Conservation (phyloP, 768 basidiomycete species). For the Leucogyrophana mollusca region DNA sequence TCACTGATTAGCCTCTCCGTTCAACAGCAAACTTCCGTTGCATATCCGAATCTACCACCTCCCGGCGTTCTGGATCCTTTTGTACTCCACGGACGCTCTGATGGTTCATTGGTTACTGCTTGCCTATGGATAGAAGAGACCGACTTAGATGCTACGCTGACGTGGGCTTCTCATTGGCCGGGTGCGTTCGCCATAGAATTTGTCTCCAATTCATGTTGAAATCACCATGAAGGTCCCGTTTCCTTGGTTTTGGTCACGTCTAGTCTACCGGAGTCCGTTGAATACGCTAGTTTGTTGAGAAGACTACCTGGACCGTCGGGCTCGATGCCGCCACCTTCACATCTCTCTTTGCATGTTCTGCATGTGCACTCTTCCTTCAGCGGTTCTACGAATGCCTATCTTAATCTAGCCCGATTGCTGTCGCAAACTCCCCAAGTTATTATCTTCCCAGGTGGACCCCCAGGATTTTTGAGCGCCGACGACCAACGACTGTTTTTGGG, state of each 20-base stretch:
- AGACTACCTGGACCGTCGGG: conserved; percentile 15
- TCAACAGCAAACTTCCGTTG: conserved; percentile 34
- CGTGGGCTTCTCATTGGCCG: conserved; percentile 42
- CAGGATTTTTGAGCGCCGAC: conserved; percentile 17
- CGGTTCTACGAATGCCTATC: conserved; percentile 47
- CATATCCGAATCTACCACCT: conserved; percentile 28
- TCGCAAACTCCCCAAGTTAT: conserved; percentile 46
- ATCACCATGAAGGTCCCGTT: conserved; percentile 39
- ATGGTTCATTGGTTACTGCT: conserved; percentile 34
- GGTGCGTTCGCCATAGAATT: conserved; percentile 26
- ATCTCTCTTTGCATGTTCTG: conserved; percentile 48
- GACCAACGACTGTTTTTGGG: conserved; percentile 7
- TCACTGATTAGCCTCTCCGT: conserved; percentile 27
- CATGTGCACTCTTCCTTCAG: conserved; percentile 37
- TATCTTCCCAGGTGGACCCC: conserved; percentile 50
- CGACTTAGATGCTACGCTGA: conserved; percentile 31
- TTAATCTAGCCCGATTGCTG: conserved; percentile 65
- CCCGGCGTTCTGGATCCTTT: conserved; percentile 35
- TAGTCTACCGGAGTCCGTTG: conserved; percentile 24
- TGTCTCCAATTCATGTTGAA: too few species aligned
- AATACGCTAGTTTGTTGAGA: conserved; percentile 11
- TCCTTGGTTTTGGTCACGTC: conserved; percentile 48
- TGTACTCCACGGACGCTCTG: conserved; percentile 22
- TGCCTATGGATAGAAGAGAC: conserved; percentile 48
- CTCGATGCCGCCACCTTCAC: conserved; percentile 13